A percentile compares a stretch with the other conserved stretches of the same genome.
Evolutionary conservation across 164 flowering plant genomes (phyloP).

Genomic region (Vitis rotundifolia): DNA sequence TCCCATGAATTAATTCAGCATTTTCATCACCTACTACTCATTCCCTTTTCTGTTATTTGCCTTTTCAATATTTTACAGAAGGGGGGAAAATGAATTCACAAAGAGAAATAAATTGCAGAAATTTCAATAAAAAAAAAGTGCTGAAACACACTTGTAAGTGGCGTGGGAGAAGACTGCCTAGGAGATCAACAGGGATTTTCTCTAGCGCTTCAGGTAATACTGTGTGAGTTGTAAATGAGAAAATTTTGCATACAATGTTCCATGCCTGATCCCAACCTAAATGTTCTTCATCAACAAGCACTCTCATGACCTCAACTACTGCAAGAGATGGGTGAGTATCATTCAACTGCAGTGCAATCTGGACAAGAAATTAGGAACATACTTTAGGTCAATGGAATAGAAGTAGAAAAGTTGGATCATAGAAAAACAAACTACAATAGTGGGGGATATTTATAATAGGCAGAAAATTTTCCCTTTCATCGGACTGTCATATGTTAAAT

Average conservation of each 20-base stretch:
- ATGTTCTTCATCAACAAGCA: constrained; percentile 56
- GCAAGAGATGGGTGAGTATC: constrained; percentile 67
- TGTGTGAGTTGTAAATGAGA: constrained; percentile 56
- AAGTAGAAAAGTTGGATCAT: background rate
- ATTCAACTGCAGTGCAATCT: constrained; percentile 63
- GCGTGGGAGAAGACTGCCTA: constrained; percentile 62
- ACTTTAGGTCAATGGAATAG: background rate
- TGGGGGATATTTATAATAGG: background rate
- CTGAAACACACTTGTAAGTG: constrained; percentile 46
- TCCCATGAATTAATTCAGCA: background rate
- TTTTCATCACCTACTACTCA: background rate
- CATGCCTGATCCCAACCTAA: constrained; percentile 56
- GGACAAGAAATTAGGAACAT: constrained; percentile 4
- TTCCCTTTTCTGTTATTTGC: background rate
- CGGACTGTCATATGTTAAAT: background rate
- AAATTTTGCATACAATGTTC: constrained; percentile 42
- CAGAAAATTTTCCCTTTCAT: background rate
- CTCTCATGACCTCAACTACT: constrained; percentile 55
- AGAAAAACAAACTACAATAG: background rate
- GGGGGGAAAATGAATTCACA: background rate
- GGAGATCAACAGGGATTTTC: constrained; percentile 52
- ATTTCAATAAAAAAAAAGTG: background rate
- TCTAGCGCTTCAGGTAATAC: constrained; percentile 54
- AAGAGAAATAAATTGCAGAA: background rate
- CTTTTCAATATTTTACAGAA: background rate